Evolutionary conservation across 495 filamentous ascomycete genomes (phyloP), one percentile per base, ranked within the genome.

Genomic region (Ramalina intermedia): DNA sequence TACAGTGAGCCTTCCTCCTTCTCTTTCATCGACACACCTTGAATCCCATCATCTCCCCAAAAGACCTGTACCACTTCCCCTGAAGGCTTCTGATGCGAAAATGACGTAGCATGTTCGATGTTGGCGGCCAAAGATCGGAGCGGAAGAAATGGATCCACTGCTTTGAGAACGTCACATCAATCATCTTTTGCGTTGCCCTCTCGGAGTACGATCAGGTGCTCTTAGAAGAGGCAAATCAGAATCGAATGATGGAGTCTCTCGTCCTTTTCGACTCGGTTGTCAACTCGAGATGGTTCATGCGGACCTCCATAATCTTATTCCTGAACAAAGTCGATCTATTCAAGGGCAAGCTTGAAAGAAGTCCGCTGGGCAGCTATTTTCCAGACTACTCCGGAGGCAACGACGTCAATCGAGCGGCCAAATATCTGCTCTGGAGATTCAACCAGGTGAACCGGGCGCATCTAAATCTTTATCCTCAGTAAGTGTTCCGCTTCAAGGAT

Each of bases 81-180:
- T 12, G 21, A 20, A 24, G 35, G 41, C 6, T 12, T 24, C 18
- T 37, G 7, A 36, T 37, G 48, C 53, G 51, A 23, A 55, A 49
- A 17, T 51, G 33, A 9, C 44, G 51, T 54, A 95, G 88, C 72
- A 98, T 98, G 91, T 98, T 98, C 62, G 91, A 98, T 63, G 91
- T 98, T 18, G 91, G 91, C 50, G 91, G 91, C 29, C 91, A 98
- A 68, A 72, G 91, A 56, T 95, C 88, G 63, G 91, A 98, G 63
- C 79, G 91, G 47, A 98, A 98, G 69, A 98, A 98, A 67, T 98
- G 91, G 91, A 98, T 98, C 58, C 91, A 98, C 68, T 98, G 91
- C 70, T 98, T 98, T 63, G 91, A 98, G 63, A 95, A 96, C 55
- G 91, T 98, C 55, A 98, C 91, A 9, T 98, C 91, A n/a, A 98